Evolutionary conservation across 2,329 filamentous ascomycete species (phyloP).

Genomic region (Aureobasidium vineae): DNA sequence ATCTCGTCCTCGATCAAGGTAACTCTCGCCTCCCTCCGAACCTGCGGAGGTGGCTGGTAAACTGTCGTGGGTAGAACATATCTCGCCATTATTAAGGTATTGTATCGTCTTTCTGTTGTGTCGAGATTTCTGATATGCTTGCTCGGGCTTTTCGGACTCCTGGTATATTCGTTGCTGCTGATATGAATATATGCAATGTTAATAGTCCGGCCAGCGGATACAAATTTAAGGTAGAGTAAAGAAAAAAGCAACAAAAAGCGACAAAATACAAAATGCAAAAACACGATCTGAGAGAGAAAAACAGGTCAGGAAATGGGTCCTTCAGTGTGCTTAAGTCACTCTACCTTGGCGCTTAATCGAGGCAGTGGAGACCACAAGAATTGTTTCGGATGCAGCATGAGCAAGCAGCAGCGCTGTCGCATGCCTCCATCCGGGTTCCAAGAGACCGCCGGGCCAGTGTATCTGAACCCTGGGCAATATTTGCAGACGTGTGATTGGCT

Average conservation of each 20-base stretch:
- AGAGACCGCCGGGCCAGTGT: background rate
- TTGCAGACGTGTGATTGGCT: background rate
- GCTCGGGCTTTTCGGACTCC: background rate
- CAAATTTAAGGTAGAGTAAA: slow-evolving; percentile 32
- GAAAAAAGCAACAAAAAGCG: slow-evolving; percentile 33
- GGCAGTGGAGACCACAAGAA: slow-evolving; percentile 16
- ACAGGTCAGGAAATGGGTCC: slow-evolving; percentile 27
- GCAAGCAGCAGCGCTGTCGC: background rate
- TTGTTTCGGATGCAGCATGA: background rate
- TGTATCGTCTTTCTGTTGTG: slow-evolving; percentile 10
- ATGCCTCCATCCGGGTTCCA: slow-evolving; percentile 16
- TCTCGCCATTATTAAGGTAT: slow-evolving; percentile 44
- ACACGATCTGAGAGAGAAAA: slow-evolving; percentile 28
- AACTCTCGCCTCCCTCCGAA: slow-evolving; percentile 59
- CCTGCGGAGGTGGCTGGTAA: slow-evolving; percentile 59
- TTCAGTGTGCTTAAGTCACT: slow-evolving; percentile 4
- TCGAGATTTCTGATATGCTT: slow-evolving; percentile 23
- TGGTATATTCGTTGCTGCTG: slow-evolving; percentile 17
- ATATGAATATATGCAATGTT: slow-evolving; percentile 26
- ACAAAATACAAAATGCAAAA: slow-evolving; percentile 28
- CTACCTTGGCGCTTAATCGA: slow-evolving; percentile 23
- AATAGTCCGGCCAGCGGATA: slow-evolving; percentile 48
- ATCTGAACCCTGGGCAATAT: background rate
- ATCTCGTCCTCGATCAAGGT: slow-evolving; percentile 61
- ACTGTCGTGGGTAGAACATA: slow-evolving; percentile 50